Evolutionary conservation across 2,329 filamentous ascomycete species (phyloP).

Genomic region (Penicillium sp.): DNA sequence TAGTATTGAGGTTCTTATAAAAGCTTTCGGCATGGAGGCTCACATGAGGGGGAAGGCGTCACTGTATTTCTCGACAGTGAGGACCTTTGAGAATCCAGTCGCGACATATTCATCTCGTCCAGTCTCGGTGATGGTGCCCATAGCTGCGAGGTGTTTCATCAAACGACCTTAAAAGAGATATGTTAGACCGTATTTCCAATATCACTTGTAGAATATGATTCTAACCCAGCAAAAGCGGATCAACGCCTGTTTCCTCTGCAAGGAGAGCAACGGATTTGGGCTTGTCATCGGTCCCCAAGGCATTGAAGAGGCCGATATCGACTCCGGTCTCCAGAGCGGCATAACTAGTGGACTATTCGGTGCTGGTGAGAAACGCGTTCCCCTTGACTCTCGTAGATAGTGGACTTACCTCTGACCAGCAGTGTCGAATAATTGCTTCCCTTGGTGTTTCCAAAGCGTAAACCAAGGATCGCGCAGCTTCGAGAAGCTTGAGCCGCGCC

Average conservation of each 20-base stretch:
- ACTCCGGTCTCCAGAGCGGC: constrained; percentile 29
- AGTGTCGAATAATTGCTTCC: constrained; percentile 15
- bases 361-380: too few relatives aligned
- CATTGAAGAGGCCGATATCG: constrained; percentile 27
- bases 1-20: neutral
- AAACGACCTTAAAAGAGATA: too few relatives aligned
- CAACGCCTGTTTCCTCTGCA: too few relatives aligned
- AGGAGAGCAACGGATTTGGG: constrained; percentile 28
- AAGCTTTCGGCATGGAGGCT: neutral
- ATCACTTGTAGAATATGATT: too few relatives aligned
- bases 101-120: constrained; percentile 37
- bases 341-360: constrained; percentile 22
- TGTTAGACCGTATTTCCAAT: too few relatives aligned
- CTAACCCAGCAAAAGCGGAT: too few relatives aligned
- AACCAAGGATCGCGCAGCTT: constrained; percentile 17
- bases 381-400: too few relatives aligned
- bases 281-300: constrained; percentile 25
- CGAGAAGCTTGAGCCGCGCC: too few relatives aligned
- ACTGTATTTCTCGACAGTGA: constrained; percentile 23
- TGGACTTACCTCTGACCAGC: constrained; percentile 13
- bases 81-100: constrained; percentile 38
- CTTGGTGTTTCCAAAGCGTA: constrained; percentile 15
- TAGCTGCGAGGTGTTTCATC: constrained; percentile 39
- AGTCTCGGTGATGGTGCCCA: constrained; percentile 39
- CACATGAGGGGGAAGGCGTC: constrained; percentile 32